Percentiles rank a stretch among this genome's conserved stretches.
Conservation (phyloP, 2,329 filamentous ascomycete genomes). For the Samsoniella hepiali region DNA sequence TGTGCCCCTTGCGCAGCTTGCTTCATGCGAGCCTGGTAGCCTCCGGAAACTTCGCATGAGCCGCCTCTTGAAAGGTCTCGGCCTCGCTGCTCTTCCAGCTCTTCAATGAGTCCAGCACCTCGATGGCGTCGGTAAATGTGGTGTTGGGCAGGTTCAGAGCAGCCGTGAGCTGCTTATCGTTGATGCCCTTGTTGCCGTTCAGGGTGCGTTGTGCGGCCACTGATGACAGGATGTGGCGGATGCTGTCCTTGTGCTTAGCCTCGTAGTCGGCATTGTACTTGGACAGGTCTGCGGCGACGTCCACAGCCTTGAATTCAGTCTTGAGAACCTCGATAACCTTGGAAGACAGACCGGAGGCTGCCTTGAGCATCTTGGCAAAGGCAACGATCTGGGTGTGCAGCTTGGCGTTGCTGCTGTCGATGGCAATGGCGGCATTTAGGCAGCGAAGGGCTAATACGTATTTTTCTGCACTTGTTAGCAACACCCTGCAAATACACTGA, state of each 20-base stretch:
- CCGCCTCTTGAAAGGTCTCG: slow-evolving; percentile 47
- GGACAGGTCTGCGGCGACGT: slow-evolving; percentile 52
- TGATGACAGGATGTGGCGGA: slow-evolving; percentile 60
- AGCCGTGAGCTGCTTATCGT: slow-evolving; percentile 61
- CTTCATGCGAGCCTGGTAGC: slow-evolving; percentile 42
- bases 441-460: slow-evolving; percentile 84
- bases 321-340: slow-evolving; percentile 69
- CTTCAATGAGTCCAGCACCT: slow-evolving; percentile 41
- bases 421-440: slow-evolving; percentile 66
- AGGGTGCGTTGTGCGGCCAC: slow-evolving; percentile 59
- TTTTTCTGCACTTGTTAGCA: slow-evolving; percentile 58
- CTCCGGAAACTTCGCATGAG: slow-evolving; percentile 49
- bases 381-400: slow-evolving; percentile 72
- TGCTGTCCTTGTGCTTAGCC: slow-evolving; percentile 58
- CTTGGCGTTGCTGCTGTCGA: slow-evolving; percentile 67
- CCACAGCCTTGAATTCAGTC: slow-evolving; percentile 60
- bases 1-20: neutral
- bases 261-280: slow-evolving; percentile 66
- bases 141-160: slow-evolving; percentile 50
- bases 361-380: slow-evolving; percentile 62
- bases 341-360: slow-evolving; percentile 55
- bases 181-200: slow-evolving; percentile 52
- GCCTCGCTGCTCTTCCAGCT: slow-evolving; percentile 49
- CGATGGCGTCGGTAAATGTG: slow-evolving; percentile 54
- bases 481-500: neutral